Evolutionary conservation across 768 basidiomycete species (phyloP).

Genomic region (Mycena polygramma): DNA sequence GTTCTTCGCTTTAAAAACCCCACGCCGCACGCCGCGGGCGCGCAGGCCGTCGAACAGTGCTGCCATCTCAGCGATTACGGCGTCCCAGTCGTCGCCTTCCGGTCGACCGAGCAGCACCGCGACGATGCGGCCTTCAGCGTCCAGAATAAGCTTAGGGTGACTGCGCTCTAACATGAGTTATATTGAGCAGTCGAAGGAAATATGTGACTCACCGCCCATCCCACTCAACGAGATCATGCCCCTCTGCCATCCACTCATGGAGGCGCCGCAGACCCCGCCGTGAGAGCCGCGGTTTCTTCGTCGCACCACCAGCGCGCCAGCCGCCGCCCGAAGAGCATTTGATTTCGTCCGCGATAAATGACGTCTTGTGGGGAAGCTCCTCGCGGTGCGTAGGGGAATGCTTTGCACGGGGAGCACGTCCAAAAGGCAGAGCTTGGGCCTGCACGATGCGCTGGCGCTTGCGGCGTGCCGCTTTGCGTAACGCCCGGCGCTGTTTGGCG

Average conservation of each 20-base stretch:
- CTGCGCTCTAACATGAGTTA: not conserved
- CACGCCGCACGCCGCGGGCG: not conserved
- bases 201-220: not conserved
- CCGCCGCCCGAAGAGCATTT: not conserved
- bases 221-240: not conserved
- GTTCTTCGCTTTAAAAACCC: not conserved
- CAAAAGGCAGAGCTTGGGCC: not conserved
- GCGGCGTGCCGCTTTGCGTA: not conserved
- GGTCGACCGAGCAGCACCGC: not conserved
- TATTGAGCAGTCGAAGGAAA: not conserved
- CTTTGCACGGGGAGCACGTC: not conserved
- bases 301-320: not conserved
- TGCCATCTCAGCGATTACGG: not conserved
- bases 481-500: not conserved
- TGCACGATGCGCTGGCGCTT: not conserved
- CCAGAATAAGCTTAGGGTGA: not conserved
- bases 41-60: not conserved
- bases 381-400: not conserved
- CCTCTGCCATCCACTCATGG: not conserved
- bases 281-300: not conserved
- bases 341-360: not conserved
- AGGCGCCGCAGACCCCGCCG: not conserved
- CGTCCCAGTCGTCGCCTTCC: slow-evolving; percentile 1
- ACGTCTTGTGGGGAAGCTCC: not conserved
- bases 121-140: not conserved